phyloP scores from a whole-genome alignment of 768 basidiomycete genomes.

The Calvatia gigantea region DNA sequence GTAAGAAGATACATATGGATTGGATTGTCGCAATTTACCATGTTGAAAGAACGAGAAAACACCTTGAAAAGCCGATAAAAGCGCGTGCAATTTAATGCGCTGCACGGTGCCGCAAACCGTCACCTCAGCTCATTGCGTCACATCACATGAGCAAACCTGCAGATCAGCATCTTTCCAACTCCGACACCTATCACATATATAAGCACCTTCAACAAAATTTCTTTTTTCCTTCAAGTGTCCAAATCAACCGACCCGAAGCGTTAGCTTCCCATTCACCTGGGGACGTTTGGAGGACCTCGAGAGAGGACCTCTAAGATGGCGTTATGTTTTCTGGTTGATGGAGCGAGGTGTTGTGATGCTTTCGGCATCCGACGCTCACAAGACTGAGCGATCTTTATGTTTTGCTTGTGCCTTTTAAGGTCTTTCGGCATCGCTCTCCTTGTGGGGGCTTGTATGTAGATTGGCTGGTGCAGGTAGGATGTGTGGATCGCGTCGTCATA shows the following conservation, averaged over 20 bases:
- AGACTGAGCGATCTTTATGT: conserved; percentile 35
- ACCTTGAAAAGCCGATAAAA: background rate
- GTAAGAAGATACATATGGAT: background rate
- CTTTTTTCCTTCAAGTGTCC: conserved; percentile 52
- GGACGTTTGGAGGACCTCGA: conserved; percentile 3
- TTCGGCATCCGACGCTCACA: conserved; percentile 32
- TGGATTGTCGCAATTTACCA: background rate
- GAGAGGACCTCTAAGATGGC: conserved; percentile 32
- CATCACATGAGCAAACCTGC: conserved; percentile 7
- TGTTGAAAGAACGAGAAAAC: background rate
- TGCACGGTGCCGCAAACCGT: too few relatives aligned
- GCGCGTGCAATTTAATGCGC: too few relatives aligned
- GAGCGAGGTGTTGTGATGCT: conserved; percentile 60
- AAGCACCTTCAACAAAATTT: conserved; percentile 22
- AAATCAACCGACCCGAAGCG: conserved; percentile 62
- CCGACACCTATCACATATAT: conserved; percentile 19
- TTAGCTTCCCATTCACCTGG: conserved; percentile 30
- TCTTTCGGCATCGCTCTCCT: conserved; percentile 55
- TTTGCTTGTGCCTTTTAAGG: conserved; percentile 41
- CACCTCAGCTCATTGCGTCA: conserved; percentile 5
- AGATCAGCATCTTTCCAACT: conserved; percentile 22
- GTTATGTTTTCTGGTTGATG: conserved; percentile 69
- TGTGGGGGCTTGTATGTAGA: conserved; percentile 34
- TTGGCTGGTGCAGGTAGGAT: conserved; percentile 24
- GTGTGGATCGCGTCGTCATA: conserved; percentile 61